Conservation (phyloP, 176 grass and related monocot species). For the Oryza australiensis region DNA sequence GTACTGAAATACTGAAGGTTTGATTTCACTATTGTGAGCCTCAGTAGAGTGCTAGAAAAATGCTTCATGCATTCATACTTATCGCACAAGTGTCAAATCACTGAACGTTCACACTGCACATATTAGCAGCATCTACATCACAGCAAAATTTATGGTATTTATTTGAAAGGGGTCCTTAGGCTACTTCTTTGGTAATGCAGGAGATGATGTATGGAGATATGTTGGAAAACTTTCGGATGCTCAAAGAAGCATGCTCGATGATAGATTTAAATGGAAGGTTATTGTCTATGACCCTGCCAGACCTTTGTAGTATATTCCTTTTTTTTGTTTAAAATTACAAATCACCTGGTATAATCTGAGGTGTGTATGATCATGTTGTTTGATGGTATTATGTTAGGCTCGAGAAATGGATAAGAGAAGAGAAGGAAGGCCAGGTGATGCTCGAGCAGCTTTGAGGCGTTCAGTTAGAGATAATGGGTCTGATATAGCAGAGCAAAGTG, state of each 20-base stretch:
- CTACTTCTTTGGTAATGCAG: slow-evolving; percentile 44
- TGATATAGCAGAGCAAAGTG: slow-evolving; percentile 81
- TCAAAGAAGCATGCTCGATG: slow-evolving; percentile 99
- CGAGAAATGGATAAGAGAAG: slow-evolving; percentile 99
- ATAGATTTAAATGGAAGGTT: slow-evolving; percentile 99
- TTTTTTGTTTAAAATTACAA: slow-evolving; percentile 16
- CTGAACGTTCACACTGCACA: background rate
- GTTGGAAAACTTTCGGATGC: slow-evolving; percentile 99
- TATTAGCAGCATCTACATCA: background rate
- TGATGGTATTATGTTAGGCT: slow-evolving; percentile 55
- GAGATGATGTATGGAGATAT: slow-evolving; percentile 96
- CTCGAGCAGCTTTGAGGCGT: slow-evolving; percentile 89
- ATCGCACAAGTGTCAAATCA: background rate
- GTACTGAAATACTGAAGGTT: background rate
- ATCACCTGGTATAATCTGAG: background rate
- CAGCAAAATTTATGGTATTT: background rate
- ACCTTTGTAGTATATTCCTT: background rate
- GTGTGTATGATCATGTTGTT: background rate
- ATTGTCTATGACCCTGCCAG: slow-evolving; percentile 25
- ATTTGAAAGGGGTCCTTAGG: slow-evolving; percentile 25
- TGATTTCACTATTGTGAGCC: background rate
- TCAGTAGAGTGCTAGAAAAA: background rate
- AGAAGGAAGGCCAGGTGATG: slow-evolving; percentile 93
- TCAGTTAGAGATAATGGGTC: slow-evolving; percentile 96
- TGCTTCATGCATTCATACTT: background rate